Percentiles rank a stretch among this genome's conserved stretches.
phyloP scores from a whole-genome alignment of 495 filamentous ascomycete genomes.

The Peziza echinospora region DNA sequence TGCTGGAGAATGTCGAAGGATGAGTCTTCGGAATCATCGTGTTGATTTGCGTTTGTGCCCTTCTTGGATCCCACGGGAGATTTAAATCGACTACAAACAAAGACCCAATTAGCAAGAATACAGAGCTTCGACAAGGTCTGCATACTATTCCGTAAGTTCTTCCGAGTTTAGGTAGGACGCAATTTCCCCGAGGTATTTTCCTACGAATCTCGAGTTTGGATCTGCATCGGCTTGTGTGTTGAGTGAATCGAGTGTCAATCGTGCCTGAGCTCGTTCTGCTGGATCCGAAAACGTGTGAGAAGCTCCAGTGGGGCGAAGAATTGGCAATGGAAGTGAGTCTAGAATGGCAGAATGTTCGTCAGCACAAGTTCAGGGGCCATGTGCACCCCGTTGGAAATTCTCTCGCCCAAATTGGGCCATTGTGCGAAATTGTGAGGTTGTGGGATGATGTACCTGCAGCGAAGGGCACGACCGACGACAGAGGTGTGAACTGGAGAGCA shows the following conservation, averaged over 20 bases:
- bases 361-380: constrained; percentile 2
- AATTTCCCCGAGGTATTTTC: constrained; percentile 14
- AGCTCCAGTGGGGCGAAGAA: background rate
- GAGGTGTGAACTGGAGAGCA: constrained; percentile 75
- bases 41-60: background rate
- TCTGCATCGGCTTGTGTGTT: constrained; percentile 27
- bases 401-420: background rate
- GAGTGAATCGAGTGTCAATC: constrained; percentile 27
- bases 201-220: constrained; percentile 12
- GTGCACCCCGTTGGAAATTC: constrained; percentile 4
- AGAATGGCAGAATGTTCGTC: constrained; percentile 7
- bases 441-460: constrained; percentile 38
- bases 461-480: constrained; percentile 76
- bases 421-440: constrained; percentile 1
- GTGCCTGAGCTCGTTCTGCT: constrained; percentile 21
- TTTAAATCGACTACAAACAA: constrained; percentile 13
- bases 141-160: constrained; percentile 22
- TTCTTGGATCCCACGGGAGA: constrained; percentile 1
- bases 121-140: background rate
- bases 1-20: constrained; percentile 9
- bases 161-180: constrained; percentile 18
- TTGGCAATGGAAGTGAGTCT: constrained; percentile 38
- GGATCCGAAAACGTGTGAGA: background rate
- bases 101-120: background rate
- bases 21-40: constrained; percentile 1